These are phyloP conservation scores for Beauveria sp. DNA, from an alignment of 2,329 filamentous ascomycete species.

Conservation along the genomic window DNA sequence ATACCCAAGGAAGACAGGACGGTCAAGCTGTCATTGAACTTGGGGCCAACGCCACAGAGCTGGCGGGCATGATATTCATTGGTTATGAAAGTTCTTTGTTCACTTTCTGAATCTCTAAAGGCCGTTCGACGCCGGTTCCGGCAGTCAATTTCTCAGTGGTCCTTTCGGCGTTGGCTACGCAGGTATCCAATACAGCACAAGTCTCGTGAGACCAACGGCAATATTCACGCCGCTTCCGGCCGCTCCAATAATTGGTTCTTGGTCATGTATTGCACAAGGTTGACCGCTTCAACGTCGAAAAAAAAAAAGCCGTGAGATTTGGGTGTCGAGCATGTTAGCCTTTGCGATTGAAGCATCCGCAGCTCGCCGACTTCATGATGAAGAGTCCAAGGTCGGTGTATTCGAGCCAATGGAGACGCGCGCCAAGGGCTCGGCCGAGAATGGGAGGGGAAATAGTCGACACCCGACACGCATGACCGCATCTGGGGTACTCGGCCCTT, in stretches of 20 bases:
- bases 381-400: slow-evolving; percentile 49
- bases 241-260: slow-evolving; percentile 38
- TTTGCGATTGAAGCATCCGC: slow-evolving; percentile 33
- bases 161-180: slow-evolving; percentile 25
- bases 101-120: slow-evolving; percentile 23
- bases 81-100: background rate
- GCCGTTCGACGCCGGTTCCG: slow-evolving; percentile 30
- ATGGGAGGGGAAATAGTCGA: slow-evolving; percentile 33
- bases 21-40: too few relatives aligned
- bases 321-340: slow-evolving; percentile 34
- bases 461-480: slow-evolving; percentile 20
- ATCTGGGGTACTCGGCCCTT: slow-evolving; percentile 40
- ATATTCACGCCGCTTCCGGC: slow-evolving; percentile 35
- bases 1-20: too few relatives aligned
- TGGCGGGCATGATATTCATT: background rate
- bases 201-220: slow-evolving; percentile 34
- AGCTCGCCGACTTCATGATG: slow-evolving; percentile 35
- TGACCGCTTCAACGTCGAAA: slow-evolving; percentile 46
- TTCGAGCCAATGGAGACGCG: slow-evolving; percentile 35
- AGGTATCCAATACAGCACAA: slow-evolving; percentile 31
- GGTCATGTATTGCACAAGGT: slow-evolving; percentile 43
- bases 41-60: background rate
- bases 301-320: too few relatives aligned
- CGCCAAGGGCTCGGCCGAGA: background rate
- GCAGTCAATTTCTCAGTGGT: slow-evolving; percentile 31